phyloP scores from a whole-genome alignment of 352 stramenopile genomes.

The Phytophthora capsici region DNA sequence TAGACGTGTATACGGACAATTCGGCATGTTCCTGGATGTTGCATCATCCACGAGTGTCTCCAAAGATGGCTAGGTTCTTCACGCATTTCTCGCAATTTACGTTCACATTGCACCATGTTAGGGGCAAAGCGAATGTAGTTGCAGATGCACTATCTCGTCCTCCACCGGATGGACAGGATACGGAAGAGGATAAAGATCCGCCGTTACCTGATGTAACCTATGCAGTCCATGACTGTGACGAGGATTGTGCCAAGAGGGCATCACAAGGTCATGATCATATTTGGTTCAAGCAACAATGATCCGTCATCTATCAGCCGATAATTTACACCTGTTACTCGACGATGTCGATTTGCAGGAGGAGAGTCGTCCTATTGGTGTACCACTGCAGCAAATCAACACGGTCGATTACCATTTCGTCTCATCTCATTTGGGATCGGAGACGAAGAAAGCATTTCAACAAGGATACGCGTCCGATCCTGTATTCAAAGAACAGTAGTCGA shows the following conservation, averaged over 20 bases:
- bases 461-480: constrained; percentile 4
- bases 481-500: no score
- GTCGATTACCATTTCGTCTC: no score
- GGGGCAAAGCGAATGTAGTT: constrained; percentile 13
- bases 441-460: no score
- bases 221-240: constrained; percentile 2
- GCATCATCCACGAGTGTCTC: constrained; percentile 8
- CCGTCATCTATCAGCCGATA: not conserved
- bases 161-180: not conserved
- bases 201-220: constrained; percentile 2
- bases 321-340: constrained; percentile 10
- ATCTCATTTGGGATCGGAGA: not conserved
- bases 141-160: constrained; percentile 3
- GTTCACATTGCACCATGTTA: constrained; percentile 16
- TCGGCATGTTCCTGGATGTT: constrained; percentile 16
- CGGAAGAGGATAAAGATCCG: constrained; percentile 1
- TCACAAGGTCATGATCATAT: not conserved
- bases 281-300: not conserved
- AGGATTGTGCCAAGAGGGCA: not conserved
- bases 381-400: no score
- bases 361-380: no score
- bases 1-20: constrained; percentile 10
- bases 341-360: constrained; percentile 7
- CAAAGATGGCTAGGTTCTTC: constrained; percentile 17
- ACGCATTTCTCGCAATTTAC: constrained; percentile 14